Conservation (phyloP, 768 basidiomycete species). For the Trametes sanguinea region DNA sequence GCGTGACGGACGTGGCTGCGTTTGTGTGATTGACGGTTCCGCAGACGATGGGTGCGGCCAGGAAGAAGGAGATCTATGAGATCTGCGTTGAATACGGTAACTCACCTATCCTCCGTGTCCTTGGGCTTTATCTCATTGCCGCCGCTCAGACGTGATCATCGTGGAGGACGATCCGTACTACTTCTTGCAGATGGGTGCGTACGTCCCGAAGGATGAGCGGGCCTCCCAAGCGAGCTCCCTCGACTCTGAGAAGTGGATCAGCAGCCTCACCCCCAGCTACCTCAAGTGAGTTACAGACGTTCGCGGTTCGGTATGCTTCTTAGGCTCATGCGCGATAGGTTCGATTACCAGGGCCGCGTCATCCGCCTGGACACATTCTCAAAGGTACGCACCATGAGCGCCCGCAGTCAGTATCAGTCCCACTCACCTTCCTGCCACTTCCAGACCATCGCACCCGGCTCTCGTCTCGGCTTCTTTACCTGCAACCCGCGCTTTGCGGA, state of each 20-base stretch:
- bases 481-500: slow-evolving; percentile 77
- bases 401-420: not conserved
- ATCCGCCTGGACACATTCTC: slow-evolving; percentile 82
- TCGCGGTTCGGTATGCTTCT: not conserved
- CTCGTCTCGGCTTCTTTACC: slow-evolving; percentile 79
- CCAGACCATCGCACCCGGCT: slow-evolving; percentile 78
- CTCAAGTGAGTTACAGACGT: slow-evolving; percentile 43
- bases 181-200: slow-evolving; percentile 66
- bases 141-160: slow-evolving; percentile 62
- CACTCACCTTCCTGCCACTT: slow-evolving; percentile 18
- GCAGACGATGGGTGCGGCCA: slow-evolving; percentile 58
- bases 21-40: not conserved
- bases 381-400: slow-evolving; percentile 46
- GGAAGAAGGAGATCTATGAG: slow-evolving; percentile 82
- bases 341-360: slow-evolving; percentile 82
- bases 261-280: slow-evolving; percentile 61
- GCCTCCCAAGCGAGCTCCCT: slow-evolving; percentile 12
- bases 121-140: not conserved
- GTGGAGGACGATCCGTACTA: slow-evolving; percentile 86
- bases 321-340: slow-evolving; percentile 32
- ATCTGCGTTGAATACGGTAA: slow-evolving; percentile 79
- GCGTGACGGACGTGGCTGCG: not conserved
- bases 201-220: slow-evolving; percentile 46
- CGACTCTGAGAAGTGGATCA: slow-evolving; percentile 47
- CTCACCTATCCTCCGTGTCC: slow-evolving; percentile 7